These are phyloP conservation scores for Zygosaccharomyces rouxii DNA, from an alignment of 805 yeast species.

Conservation along the genomic window DNA sequence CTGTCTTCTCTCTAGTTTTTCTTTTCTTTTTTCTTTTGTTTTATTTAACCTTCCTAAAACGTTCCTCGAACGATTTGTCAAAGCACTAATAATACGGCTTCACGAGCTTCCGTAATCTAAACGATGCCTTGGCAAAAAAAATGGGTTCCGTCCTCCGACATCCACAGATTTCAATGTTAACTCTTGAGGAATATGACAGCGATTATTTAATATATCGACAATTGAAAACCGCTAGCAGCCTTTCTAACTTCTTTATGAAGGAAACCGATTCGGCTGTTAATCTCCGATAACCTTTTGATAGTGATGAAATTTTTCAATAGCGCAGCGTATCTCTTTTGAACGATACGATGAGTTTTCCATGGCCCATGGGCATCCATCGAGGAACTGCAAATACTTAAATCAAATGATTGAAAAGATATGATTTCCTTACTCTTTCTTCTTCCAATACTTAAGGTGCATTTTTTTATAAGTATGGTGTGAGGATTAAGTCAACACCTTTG, in stretches of 20 bases:
- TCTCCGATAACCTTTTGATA: constrained; percentile 1
- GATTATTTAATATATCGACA: background rate
- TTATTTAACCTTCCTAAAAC: background rate
- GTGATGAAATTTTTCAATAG: background rate
- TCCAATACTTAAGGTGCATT: background rate
- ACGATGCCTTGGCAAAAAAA: background rate
- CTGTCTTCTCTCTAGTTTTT: no score
- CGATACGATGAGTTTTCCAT: background rate
- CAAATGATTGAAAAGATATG: background rate
- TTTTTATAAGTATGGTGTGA: background rate
- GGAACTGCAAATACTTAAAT: constrained; percentile 2
- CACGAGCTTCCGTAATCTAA: background rate
- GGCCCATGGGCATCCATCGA: constrained; percentile 1
- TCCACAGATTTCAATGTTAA: background rate
- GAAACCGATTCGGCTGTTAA: constrained; percentile 3
- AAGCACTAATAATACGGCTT: background rate
- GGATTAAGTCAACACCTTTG: background rate
- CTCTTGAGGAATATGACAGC: background rate
- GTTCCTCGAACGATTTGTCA: background rate
- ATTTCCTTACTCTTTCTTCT: background rate
- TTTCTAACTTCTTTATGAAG: background rate
- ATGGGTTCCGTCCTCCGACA: background rate
- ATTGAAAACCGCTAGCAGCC: background rate
- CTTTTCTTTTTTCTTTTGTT: background rate
- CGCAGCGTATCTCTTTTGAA: constrained; percentile 1